Percentiles rank a stretch among this genome's conserved stretches.
Evolutionary conservation across 1,284 basidiomycete species (phyloP).

Genomic region (Trichosporon coremiiforme): DNA sequence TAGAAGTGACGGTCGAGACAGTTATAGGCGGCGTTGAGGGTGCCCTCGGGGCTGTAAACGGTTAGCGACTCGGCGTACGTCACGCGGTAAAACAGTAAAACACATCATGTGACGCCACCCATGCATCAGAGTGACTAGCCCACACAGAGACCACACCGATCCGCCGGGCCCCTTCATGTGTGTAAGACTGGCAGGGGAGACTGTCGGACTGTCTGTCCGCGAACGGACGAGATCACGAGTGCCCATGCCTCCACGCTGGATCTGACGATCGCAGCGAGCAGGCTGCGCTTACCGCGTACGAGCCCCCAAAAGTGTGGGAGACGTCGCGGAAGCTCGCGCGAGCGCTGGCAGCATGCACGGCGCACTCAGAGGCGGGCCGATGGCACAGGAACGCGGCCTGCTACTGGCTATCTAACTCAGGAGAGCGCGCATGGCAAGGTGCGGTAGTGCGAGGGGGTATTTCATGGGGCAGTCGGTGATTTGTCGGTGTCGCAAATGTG

Average conservation of each 20-base stretch:
- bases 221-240: background rate
- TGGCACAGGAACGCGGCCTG: background rate
- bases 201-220: background rate
- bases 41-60: conserved; percentile 68
- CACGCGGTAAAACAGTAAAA: background rate
- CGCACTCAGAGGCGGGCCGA: background rate
- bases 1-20: conserved; percentile 87
- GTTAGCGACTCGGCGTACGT: conserved; percentile 11
- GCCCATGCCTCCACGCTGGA: background rate
- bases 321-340: background rate
- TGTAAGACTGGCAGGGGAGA: background rate
- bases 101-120: background rate
- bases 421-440: background rate
- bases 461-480: conserved; percentile 12
- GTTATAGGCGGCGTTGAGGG: conserved; percentile 91
- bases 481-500: conserved; percentile 1
- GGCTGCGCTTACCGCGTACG: background rate
- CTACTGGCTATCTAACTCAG: conserved; percentile 7
- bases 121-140: background rate
- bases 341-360: background rate
- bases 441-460: background rate
- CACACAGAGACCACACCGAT: background rate
- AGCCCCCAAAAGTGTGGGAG: background rate
- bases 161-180: background rate
- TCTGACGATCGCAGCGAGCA: background rate